These are phyloP conservation scores for Tricholoma terreum DNA, from an alignment of 768 basidiomycete genomes.

Conservation along the genomic window DNA sequence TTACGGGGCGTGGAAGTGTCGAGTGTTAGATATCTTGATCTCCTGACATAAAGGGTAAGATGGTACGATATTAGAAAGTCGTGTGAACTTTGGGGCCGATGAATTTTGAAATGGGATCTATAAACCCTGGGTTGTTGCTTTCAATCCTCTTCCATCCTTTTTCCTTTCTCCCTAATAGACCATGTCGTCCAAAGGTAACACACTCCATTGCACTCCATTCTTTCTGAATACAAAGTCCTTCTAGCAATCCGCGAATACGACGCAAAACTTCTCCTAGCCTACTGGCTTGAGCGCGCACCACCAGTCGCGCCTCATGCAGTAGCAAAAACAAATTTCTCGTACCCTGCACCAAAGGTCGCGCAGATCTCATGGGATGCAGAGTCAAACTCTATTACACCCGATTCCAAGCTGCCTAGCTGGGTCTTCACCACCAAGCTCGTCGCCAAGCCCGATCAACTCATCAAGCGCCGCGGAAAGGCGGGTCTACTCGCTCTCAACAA, in stretches of 20 bases:
- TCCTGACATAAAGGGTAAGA: no score
- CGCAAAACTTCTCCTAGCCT: slow-evolving; percentile 94
- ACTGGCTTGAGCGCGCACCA: slow-evolving; percentile 94
- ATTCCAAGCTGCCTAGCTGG: slow-evolving; percentile 67
- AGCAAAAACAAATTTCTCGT: slow-evolving; percentile 57
- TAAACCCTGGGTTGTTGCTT: slow-evolving; percentile 15
- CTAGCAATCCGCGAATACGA: slow-evolving; percentile 92
- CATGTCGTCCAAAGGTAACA: slow-evolving; percentile 46
- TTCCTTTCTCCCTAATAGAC: slow-evolving; percentile 19
- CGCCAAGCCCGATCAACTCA: slow-evolving; percentile 96
- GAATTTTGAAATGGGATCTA: slow-evolving; percentile 15
- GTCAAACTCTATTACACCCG: slow-evolving; percentile 53
- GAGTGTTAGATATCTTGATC: no score
- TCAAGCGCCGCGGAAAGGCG: slow-evolving; percentile 99
- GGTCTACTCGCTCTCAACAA: slow-evolving; percentile 95
- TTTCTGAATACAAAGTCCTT: neutral
- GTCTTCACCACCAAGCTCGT: slow-evolving; percentile 86
- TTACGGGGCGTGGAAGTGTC: no score
- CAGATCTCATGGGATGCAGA: slow-evolving; percentile 81
- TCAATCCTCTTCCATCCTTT: slow-evolving; percentile 16
- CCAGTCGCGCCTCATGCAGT: slow-evolving; percentile 61
- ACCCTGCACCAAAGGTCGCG: slow-evolving; percentile 75
- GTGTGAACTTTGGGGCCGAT: slow-evolving; percentile 26
- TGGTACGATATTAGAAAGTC: neutral
- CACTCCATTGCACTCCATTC: neutral